These are phyloP conservation scores for Voacanga thouarsii DNA, from an alignment of 257 asterid species.

Conservation along the genomic window DNA sequence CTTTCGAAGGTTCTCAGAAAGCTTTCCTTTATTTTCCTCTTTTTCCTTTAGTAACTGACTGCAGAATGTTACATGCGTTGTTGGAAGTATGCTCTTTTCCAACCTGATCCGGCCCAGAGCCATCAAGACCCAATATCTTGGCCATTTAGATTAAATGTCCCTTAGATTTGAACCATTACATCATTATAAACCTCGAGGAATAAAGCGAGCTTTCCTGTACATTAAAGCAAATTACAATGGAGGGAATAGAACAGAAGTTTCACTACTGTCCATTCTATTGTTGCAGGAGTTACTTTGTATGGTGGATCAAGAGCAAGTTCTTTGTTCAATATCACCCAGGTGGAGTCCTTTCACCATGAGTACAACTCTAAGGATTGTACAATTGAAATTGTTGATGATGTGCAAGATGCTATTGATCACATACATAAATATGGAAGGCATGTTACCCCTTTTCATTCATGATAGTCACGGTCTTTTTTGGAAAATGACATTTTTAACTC, in stretches of 20 bases:
- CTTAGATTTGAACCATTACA: neutral
- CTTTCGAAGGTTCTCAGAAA: neutral
- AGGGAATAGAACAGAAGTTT: neutral
- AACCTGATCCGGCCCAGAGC: neutral
- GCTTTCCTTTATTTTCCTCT: neutral
- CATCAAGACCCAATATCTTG: neutral
- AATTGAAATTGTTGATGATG: conserved; percentile 51
- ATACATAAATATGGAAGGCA: conserved; percentile 58
- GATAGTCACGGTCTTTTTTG: neutral
- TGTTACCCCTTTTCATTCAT: conserved; percentile 6
- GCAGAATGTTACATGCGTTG: neutral
- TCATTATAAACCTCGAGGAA: neutral
- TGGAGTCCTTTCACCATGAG: conserved; percentile 49
- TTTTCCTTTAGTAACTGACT: neutral
- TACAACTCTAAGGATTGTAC: conserved; percentile 57
- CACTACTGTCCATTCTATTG: neutral
- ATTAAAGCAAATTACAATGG: neutral
- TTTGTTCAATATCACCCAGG: conserved; percentile 27
- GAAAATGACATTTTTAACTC: neutral
- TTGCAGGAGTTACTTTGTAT: conserved; percentile 46
- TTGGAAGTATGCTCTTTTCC: neutral
- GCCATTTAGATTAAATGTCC: neutral
- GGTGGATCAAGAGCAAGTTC: conserved; percentile 62
- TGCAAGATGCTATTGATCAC: conserved; percentile 48
- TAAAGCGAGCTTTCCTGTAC: neutral